Evolutionary conservation across 768 basidiomycete species (phyloP), one percentile per base, ranked within the genome.

Genomic region (Leccinum aurantiacum): DNA sequence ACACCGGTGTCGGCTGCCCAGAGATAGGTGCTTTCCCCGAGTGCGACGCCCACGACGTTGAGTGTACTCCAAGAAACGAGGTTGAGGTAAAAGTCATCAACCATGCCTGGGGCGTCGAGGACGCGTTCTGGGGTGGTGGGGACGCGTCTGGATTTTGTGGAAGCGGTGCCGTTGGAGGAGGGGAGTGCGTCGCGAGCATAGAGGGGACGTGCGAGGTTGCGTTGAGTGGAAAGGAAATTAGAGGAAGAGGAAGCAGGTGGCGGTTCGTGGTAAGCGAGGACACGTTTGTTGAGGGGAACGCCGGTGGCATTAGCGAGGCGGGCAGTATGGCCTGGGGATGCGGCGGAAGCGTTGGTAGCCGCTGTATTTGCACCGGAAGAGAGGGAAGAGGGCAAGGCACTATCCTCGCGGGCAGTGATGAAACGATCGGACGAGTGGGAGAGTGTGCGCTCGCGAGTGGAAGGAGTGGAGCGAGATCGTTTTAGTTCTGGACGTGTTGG

Each of bases 11-110:
- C 92, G 1, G 95, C 96, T 63, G 85, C 89, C 96, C 96, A 99
- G 58, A 97, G 85, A 75, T 96, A 99, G 1, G 91, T 94, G 52
- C 82, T 82, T 47, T 90, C 86, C 49, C 87, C 91, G 11, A 99
- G 83, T 0, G 91, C 96, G 57, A 99, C 95, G 2, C 91, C 95
- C 11, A 99, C 86, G 27, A 87, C 77, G 73, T 98, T 98, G 64
- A 84, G 84, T 46, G 82, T 82, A 37, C 90, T 90, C 97, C 97
- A 99, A 17, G 88, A 83, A 54, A 98, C 73, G 55, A 99, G 80
- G 73, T 98, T 99, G 69, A 99, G 85, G 70, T 99, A 99, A 74
- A 96, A 99, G 74, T 99, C 97, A 65, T 98, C 94, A 10, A 87
- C 82, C 81, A 91, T 88, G 6, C 93, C 93, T 1, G 95, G 95